phyloP scores from a whole-genome alignment of 1,284 basidiomycete genomes.

The Microbotryum silenes-acaulis region DNA sequence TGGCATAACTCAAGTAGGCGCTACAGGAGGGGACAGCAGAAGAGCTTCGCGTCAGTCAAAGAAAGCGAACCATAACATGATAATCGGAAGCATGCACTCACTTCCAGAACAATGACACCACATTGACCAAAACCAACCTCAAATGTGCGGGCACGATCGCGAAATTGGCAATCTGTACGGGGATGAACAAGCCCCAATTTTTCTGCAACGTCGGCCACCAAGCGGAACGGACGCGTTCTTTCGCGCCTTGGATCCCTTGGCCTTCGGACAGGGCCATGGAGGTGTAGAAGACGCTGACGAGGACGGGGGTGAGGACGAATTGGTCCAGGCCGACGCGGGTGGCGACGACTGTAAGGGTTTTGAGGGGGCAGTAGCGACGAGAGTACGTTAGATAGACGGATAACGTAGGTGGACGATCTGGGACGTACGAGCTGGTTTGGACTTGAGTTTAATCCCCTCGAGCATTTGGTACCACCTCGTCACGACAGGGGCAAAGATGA shows the following conservation, averaged over 20 bases:
- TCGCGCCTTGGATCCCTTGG: slow-evolving; percentile 51
- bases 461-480: slow-evolving; percentile 28
- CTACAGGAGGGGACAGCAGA: slow-evolving; percentile 1
- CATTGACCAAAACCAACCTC: slow-evolving; percentile 65
- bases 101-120: slow-evolving; percentile 77
- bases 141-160: slow-evolving; percentile 67
- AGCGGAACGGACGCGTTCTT: slow-evolving; percentile 54
- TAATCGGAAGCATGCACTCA: background rate
- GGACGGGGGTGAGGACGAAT: slow-evolving; percentile 59
- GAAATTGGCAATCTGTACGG: slow-evolving; percentile 75
- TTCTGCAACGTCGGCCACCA: slow-evolving; percentile 54
- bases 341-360: slow-evolving; percentile 2
- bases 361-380: background rate
- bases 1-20: slow-evolving; percentile 30
- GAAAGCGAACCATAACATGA: too few relatives aligned
- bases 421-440: slow-evolving; percentile 21
- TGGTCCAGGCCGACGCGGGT: slow-evolving; percentile 65
- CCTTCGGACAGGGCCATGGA: slow-evolving; percentile 67
- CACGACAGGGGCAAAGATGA: slow-evolving; percentile 28
- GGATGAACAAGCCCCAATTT: slow-evolving; percentile 55
- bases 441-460: slow-evolving; percentile 32
- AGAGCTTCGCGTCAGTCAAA: too few relatives aligned
- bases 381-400: too few relatives aligned
- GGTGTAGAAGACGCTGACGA: slow-evolving; percentile 62
- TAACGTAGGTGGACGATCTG: background rate